Conservation (phyloP, 2,329 filamentous ascomycete genomes). For the Alternaria triticina region DNA sequence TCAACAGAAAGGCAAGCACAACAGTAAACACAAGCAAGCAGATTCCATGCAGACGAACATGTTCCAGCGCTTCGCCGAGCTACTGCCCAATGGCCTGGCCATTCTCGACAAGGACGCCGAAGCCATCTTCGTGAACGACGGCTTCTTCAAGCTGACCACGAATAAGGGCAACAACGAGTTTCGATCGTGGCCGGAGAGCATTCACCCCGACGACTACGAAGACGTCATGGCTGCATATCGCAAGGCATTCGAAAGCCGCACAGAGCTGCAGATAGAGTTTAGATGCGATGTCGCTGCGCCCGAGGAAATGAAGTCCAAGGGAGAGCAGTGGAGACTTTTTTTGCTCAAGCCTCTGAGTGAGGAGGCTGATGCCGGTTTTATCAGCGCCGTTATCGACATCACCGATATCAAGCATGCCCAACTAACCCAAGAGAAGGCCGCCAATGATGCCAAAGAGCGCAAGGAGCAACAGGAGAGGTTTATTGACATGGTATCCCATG, state of each 20-base stretch:
- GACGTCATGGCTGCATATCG: conserved; percentile 54
- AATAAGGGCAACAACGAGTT: conserved; percentile 50
- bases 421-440: conserved; percentile 50
- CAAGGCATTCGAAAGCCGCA: conserved; percentile 48
- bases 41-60: conserved; percentile 50
- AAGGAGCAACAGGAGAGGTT: conserved; percentile 56
- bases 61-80: conserved; percentile 54
- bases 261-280: conserved; percentile 53
- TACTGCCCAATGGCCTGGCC: conserved; percentile 54
- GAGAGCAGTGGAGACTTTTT: conserved; percentile 51
- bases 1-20: conserved; percentile 9
- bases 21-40: conserved; percentile 11
- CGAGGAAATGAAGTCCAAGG: conserved; percentile 16
- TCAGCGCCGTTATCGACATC: conserved; percentile 56
- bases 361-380: conserved; percentile 52
- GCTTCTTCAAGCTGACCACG: conserved; percentile 55
- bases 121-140: conserved; percentile 55
- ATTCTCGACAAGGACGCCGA: conserved; percentile 54
- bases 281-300: conserved; percentile 46
- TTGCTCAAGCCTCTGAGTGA: conserved; percentile 52
- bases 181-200: conserved; percentile 55
- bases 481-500: conserved; percentile 55
- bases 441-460: conserved; percentile 51
- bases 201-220: conserved; percentile 53
- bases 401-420: conserved; percentile 55